Base-by-base conservation (phyloP, 768 basidiomycete species). In the Boletus rufocinnamomeus region DNA sequence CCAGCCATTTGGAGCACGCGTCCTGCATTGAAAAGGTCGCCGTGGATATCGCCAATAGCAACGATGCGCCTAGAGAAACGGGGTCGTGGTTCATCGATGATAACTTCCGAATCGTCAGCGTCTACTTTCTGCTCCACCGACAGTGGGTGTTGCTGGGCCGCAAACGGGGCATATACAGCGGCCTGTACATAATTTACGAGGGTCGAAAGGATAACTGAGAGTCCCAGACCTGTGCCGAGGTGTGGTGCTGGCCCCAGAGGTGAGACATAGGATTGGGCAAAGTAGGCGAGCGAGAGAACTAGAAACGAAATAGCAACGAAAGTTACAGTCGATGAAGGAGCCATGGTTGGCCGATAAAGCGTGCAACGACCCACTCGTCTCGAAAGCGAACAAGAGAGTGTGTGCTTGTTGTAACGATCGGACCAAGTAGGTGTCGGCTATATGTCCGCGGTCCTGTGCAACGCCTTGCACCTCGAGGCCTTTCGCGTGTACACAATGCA, bases 21-120 rank as follows among this genome's bases (percentile, higher is more conserved):
- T 62, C 82, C 82, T 13, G 94, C 88, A 69, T 95, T 96, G 0
- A 78, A 76, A 30, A 91, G 67, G 75, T 97, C 94, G 0, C 96
- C 95, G 65, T 98, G 96, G 35, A 98, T 74, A 65, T 98, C 96
- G 0, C 94, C 95, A 0, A 97, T 88, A 13, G 93, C 95, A 0
- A 96, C 85, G 25, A 98, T 89, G 60, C 83, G 84, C 40, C 66
- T 68, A 30, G 66, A 55, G 57, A 74, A 76, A 34, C 67, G 66
- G 23, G 74, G 73, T 37, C 71, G 69, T 30, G 72, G 71, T 48
- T 71, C 60, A 5, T 38, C 46, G 23, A 62, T 28, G 37, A n/a
- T 56, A 7, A 32, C 51, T 50, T 69, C 56, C 9, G 54, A 25
- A 38, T 64, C 56, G 40, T 59, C 50, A 11, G 25, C 27, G 28